Base-by-base conservation (phyloP, 495 filamentous ascomycete genomes). In the Aspergillus egyptiacus region DNA sequence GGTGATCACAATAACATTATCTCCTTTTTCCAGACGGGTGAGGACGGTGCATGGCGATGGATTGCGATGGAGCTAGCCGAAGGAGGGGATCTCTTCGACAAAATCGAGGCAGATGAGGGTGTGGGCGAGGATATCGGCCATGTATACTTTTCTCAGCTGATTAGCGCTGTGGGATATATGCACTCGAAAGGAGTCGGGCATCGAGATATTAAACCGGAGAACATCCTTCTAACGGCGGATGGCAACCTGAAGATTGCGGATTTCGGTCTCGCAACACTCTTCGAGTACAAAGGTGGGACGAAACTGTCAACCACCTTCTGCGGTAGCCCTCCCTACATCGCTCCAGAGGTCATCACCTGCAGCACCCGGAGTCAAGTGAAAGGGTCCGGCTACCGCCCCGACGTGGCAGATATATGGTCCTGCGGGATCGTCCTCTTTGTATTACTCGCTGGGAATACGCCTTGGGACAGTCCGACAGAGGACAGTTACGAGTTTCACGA, bases 31-130 rank as follows among this genome's bases (percentile, higher is more conserved):
- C 81, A 83, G 25, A 84, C 80, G 3, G 93, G 88, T 42, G 89
- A 96, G 63, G 91, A 99, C 61, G 62, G 72, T 2, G 68, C 83
- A n/a, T 99, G 94, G 94, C 77, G 82, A 56, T 99, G 91, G 91
- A 95, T 99, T 59, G 90, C 89, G 11, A 96, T 99, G 90, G 93
- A 99, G 64, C 82, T 88, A 57, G 93, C 93, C 34, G 88, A 91
- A 53, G 93, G 93, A 33, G 93, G 93, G 11, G 93, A 99, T 64
- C 78, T 99, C 10, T 99, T 99, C 70, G 93, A 98, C 78, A 98
- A 98, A 72, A 96, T 98, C 60, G 93, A 98, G 65, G 89, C 93
- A 3, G 93, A 98, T 65, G 86, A 89, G 23, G 93, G 94, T 46
- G 86, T 96, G 9, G 77, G 81, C 8, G 86, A 96, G 65, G 87